Evolutionary conservation across 495 filamentous ascomycete species (phyloP), one percentile per base, ranked within the genome.

Genomic region (Friedmanniomyces simplex): DNA sequence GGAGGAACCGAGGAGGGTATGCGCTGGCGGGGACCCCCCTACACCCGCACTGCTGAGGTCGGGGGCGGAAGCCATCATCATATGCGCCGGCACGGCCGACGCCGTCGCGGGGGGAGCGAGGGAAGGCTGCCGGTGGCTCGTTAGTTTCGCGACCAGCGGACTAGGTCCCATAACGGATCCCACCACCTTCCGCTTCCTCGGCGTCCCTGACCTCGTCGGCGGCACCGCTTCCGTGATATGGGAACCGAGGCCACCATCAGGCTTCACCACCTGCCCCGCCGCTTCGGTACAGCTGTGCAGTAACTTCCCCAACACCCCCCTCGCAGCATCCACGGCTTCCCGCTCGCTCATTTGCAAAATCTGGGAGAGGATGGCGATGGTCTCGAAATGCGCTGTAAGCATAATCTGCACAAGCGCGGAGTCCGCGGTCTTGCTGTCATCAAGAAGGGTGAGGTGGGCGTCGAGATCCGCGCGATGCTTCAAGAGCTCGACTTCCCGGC

Each of bases 311-410:
- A 99, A 83, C 51, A 91, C 82, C n/a, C 68, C 76, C 64, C 85
- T 88, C 28, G 91, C 94, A 59, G 84, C 82, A 46, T 84, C 73
- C 26, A 96, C 76, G 5, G 91, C 91, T 54, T 95, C 87, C 62
- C 79, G 79, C 71, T 93, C 89, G 62, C 73, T 82, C 79, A 96
- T 85, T 28, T 79, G 74, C 63, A 93, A 78, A 37, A 94, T 85
- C 57, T 86, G 85, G 55, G 84, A 81, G 55, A 99, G 78, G 0
- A 87, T 85, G 20, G 84, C 76, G 52, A 96, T 81, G 2, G 88
- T 87, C 67, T 97, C 91, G 64, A 97, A 93, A 65, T 97, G 91
- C 24, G 91, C 88, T 49, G 84, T 82, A 8, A 96, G 78, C 42
- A 97, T 79, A 6, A 86, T 77, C 69, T 96, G 90, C 62, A 95